Percentiles rank a stretch among this genome's conserved stretches.
phyloP scores from a whole-genome alignment of 257 asterid species.

The Nicotiana tabacum region DNA sequence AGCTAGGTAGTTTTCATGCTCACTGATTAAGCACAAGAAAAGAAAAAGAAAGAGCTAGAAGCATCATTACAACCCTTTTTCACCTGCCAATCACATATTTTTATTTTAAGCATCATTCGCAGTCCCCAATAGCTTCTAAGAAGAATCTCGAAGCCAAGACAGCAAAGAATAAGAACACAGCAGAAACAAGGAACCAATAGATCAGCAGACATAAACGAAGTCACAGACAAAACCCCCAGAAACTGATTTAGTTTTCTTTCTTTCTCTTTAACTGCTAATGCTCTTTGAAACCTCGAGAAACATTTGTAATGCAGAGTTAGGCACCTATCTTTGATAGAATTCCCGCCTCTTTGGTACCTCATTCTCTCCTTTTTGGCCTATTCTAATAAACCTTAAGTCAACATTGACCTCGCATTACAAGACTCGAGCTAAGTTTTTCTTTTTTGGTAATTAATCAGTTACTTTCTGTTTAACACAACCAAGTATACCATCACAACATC shows the following conservation, averaged over 20 bases:
- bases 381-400: too few relatives aligned
- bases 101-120: not conserved
- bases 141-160: not conserved
- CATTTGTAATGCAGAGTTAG: not conserved
- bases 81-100: not conserved
- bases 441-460: not conserved
- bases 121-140: not conserved
- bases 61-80: not conserved
- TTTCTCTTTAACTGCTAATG: not conserved
- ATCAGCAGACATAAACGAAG: not conserved
- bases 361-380: not conserved
- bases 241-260: not conserved
- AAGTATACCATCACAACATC: not conserved
- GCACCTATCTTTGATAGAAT: not conserved
- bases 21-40: not conserved
- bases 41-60: not conserved
- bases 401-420: too few relatives aligned
- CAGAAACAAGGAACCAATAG: not conserved
- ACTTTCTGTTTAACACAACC: not conserved
- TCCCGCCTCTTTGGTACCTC: not conserved
- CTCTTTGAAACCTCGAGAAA: not conserved
- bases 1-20: not conserved
- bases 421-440: not conserved
- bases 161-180: not conserved
- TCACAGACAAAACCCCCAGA: not conserved